Evolutionary conservation across 768 basidiomycete species (phyloP).

Genomic region (Podaxis sp.): DNA sequence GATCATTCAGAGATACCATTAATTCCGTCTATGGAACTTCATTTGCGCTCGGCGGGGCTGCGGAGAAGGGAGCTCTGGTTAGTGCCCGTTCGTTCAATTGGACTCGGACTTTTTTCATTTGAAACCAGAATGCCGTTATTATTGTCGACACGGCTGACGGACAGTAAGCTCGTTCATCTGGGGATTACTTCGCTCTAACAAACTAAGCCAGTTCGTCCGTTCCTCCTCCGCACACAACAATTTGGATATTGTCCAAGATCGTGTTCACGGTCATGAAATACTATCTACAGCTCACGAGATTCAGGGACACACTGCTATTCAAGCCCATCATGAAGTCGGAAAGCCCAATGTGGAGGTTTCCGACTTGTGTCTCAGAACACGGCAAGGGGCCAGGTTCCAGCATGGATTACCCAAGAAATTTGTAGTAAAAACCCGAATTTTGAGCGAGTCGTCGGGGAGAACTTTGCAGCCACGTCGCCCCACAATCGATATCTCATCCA

Average conservation of each 20-base stretch:
- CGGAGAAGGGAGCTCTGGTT: conserved; percentile 27
- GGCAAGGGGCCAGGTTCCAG: conserved; percentile 18
- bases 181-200: neutral
- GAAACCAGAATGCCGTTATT: conserved; percentile 20
- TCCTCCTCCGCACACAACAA: conserved; percentile 23
- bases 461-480: conserved; percentile 19
- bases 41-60: conserved; percentile 27
- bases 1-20: conserved; percentile 20
- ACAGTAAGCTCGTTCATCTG: conserved; percentile 19
- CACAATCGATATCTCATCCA: conserved; percentile 24
- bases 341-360: conserved; percentile 26
- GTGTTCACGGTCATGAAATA: conserved; percentile 15
- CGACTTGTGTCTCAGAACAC: conserved; percentile 21
- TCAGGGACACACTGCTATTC: conserved; percentile 22
- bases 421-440: conserved; percentile 18
- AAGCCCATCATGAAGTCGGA: conserved; percentile 18
- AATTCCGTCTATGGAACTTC: conserved; percentile 18
- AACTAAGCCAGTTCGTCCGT: conserved; percentile 20
- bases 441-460: conserved; percentile 14
- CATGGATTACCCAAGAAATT: conserved; percentile 21
- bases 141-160: conserved; percentile 27
- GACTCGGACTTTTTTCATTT: neutral
- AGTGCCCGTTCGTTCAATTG: neutral
- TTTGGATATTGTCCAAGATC: conserved; percentile 27
- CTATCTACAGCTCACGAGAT: neutral